These are phyloP conservation scores for Colletotrichum sp. DNA, from an alignment of 2,329 filamentous ascomycete genomes.

Conservation along the genomic window DNA sequence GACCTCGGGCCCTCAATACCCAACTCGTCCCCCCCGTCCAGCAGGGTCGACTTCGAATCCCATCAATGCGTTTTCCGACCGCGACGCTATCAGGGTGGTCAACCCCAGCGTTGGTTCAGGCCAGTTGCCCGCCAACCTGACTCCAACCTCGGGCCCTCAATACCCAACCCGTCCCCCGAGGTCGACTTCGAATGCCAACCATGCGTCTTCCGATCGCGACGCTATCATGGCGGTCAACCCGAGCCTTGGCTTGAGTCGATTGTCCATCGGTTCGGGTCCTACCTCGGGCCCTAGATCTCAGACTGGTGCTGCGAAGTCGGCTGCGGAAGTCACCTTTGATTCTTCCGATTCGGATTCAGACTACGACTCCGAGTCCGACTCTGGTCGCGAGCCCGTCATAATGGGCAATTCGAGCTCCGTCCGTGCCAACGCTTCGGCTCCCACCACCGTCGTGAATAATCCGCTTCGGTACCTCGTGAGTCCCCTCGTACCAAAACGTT, in stretches of 20 bases:
- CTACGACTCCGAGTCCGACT: background rate
- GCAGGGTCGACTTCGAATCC: no score
- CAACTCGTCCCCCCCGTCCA: no score
- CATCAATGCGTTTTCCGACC: no score
- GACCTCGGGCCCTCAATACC: background rate
- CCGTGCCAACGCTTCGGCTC: background rate
- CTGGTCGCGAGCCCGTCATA: background rate
- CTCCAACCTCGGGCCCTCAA: background rate
- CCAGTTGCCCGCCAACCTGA: background rate
- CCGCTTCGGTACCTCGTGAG: background rate
- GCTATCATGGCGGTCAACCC: background rate
- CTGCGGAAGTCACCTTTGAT: background rate
- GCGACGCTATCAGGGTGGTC: no score
- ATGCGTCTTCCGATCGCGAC: background rate
- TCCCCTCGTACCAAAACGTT: background rate
- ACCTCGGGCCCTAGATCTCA: background rate
- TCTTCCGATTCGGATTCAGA: background rate
- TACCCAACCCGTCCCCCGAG: background rate
- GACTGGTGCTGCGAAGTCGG: background rate
- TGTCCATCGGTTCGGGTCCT: background rate
- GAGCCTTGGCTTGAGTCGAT: background rate
- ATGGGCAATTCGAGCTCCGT: background rate
- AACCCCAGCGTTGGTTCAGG: no score
- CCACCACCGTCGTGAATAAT: accelerated
- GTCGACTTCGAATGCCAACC: background rate